Evolutionary conservation across 169 alveolate species (phyloP).

Genomic region (Plasmodium adleri): DNA sequence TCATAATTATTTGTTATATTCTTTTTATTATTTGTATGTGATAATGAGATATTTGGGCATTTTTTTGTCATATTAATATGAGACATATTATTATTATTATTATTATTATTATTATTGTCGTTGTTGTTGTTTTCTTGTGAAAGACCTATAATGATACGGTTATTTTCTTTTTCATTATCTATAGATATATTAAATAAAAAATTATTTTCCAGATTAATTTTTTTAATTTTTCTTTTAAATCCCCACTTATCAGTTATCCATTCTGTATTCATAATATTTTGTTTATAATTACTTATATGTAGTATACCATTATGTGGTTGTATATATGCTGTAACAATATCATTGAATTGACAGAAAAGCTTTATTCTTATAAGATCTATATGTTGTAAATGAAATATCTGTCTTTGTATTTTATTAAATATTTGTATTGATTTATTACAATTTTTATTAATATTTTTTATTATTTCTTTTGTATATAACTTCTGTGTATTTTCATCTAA

Average conservation of each 20-base stretch:
- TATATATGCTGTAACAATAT: slow-evolving; percentile 25
- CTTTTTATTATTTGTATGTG: not conserved
- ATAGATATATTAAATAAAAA: slow-evolving; percentile 30
- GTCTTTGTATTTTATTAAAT: slow-evolving; percentile 19
- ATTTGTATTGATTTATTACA: slow-evolving; percentile 56
- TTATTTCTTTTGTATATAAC: slow-evolving; percentile 13
- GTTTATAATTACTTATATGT: not conserved
- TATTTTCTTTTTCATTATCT: slow-evolving; percentile 36
- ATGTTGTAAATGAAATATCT: slow-evolving; percentile 7
- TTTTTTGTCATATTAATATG: not conserved
- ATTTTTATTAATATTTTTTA: slow-evolving; percentile 27
- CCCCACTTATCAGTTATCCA: not conserved
- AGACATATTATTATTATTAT: not conserved
- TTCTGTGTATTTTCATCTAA: slow-evolving; percentile 7
- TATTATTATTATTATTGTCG: slow-evolving; percentile 1
- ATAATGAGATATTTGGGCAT: not conserved
- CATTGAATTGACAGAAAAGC: slow-evolving; percentile 16
- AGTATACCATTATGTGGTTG: slow-evolving; percentile 40
- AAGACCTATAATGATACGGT: not conserved
- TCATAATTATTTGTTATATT: not conserved
- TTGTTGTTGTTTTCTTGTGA: not conserved
- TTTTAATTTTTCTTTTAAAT: slow-evolving; percentile 6
- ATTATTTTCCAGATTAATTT: slow-evolving; percentile 33
- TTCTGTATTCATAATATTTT: not conserved
- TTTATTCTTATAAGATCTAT: slow-evolving; percentile 16